These are phyloP conservation scores for Rhynchospora tenuis DNA, from an alignment of 176 grass and related monocot species.

Conservation along the genomic window DNA sequence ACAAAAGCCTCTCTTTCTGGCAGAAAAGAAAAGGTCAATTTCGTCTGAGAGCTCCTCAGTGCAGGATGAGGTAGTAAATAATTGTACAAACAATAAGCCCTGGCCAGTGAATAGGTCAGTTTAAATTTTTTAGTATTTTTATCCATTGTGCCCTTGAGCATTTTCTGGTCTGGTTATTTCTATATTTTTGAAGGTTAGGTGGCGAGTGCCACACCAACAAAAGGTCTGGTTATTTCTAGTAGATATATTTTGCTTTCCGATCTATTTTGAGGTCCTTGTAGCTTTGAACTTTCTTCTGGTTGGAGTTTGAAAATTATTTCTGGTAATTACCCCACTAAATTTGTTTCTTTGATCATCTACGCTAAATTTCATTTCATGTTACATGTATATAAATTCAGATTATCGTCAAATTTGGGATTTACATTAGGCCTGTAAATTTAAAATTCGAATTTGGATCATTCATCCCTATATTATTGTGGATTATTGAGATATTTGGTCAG, in stretches of 20 bases:
- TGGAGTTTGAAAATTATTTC: neutral
- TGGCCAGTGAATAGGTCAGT: neutral
- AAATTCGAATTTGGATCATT: too few species aligned
- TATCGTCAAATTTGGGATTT: too few species aligned
- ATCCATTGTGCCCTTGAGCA: neutral
- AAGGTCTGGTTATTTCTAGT: too few species aligned
- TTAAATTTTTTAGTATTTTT: neutral
- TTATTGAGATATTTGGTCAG: too few species aligned
- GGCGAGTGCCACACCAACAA: too few species aligned
- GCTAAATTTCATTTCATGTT: too few species aligned
- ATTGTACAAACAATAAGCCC: neutral
- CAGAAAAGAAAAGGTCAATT: conserved; percentile 15
- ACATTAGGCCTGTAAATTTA: too few species aligned
- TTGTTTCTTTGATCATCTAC: too few species aligned
- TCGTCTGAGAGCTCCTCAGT: conserved; percentile 37
- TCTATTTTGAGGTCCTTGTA: neutral
- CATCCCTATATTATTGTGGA: too few species aligned
- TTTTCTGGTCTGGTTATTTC: neutral
- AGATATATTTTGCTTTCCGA: neutral
- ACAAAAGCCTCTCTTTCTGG: conserved; percentile 30
- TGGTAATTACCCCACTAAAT: too few species aligned
- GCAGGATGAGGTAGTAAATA: conserved; percentile 26
- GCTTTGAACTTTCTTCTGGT: neutral
- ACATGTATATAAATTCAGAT: too few species aligned
- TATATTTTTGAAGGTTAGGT: too few species aligned